These are phyloP conservation scores for Knufia fluminis DNA, from an alignment of 2,329 filamentous ascomycete species.

Conservation along the genomic window DNA sequence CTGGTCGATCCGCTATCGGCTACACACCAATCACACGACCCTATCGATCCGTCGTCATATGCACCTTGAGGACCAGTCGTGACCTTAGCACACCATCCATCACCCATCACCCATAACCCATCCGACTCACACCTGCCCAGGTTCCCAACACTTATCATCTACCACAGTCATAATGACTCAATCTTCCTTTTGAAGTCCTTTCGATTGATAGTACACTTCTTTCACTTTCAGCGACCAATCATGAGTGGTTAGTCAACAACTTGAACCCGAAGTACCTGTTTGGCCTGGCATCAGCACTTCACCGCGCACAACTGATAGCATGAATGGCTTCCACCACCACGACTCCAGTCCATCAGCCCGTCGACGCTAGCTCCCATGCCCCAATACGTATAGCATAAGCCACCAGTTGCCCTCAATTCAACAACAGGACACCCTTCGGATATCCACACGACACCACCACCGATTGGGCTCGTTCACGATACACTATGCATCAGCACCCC, in stretches of 20 bases:
- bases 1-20: not conserved
- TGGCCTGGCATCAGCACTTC: constrained; percentile 3
- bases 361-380: constrained; percentile 15
- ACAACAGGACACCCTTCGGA: not conserved
- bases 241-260: not conserved
- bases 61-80: constrained; percentile 16
- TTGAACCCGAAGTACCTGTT: not conserved
- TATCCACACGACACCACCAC: constrained; percentile 7
- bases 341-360: constrained; percentile 12
- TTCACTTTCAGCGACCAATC: constrained; percentile 3
- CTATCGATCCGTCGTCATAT: constrained; percentile 20
- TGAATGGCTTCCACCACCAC: constrained; percentile 20
- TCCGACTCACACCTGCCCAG: constrained; percentile 9
- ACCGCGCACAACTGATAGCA: constrained; percentile 12
- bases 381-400: constrained; percentile 8
- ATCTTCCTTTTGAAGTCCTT: constrained; percentile 11
- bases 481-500: constrained; percentile 80
- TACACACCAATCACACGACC: constrained; percentile 7
- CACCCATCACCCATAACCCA: constrained; percentile 14
- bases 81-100: constrained; percentile 8
- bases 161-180: constrained; percentile 14
- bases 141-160: constrained; percentile 5
- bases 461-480: not conserved
- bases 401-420: not conserved
- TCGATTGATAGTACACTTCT: not conserved